Evolutionary conservation across 2,329 filamentous ascomycete species (phyloP).

Genomic region (Aphanocladium album): DNA sequence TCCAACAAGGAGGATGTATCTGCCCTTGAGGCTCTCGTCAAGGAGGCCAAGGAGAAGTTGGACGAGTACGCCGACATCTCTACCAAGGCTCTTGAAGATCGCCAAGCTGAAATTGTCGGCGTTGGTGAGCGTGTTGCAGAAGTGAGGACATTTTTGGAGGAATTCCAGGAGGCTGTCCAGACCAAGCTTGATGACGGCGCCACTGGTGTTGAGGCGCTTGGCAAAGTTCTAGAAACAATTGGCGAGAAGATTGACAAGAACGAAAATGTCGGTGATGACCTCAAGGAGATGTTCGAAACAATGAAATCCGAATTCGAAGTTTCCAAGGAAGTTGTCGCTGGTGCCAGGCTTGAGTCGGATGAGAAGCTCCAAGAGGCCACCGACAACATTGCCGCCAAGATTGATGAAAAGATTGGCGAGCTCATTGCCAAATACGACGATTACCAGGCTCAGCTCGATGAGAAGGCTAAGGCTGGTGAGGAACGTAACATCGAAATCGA

Average conservation of each 20-base stretch:
- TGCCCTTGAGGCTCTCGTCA: slow-evolving; percentile 61
- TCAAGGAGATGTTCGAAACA: slow-evolving; percentile 67
- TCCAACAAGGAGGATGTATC: slow-evolving; percentile 70
- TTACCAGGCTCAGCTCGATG: slow-evolving; percentile 68
- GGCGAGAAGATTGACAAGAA: slow-evolving; percentile 58
- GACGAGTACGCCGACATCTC: slow-evolving; percentile 67
- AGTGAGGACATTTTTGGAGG: slow-evolving; percentile 70
- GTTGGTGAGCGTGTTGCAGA: slow-evolving; percentile 74
- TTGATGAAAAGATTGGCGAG: slow-evolving; percentile 65
- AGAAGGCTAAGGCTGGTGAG: slow-evolving; percentile 67
- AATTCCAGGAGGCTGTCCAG: slow-evolving; percentile 72
- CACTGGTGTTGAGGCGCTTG: slow-evolving; percentile 65
- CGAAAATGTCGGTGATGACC: slow-evolving; percentile 52
- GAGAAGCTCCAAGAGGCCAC: slow-evolving; percentile 64
- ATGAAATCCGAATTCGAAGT: slow-evolving; percentile 87
- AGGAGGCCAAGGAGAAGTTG: slow-evolving; percentile 64
- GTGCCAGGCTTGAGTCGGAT: slow-evolving; percentile 76
- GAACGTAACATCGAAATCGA: slow-evolving; percentile 69
- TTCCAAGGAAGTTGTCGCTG: slow-evolving; percentile 71
- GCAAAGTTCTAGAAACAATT: slow-evolving; percentile 63
- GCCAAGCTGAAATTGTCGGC: slow-evolving; percentile 75
- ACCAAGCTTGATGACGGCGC: slow-evolving; percentile 71
- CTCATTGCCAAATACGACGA: slow-evolving; percentile 86
- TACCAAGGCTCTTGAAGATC: slow-evolving; percentile 74
- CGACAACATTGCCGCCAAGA: slow-evolving; percentile 48